Evolutionary conservation across 2,329 filamentous ascomycete species (phyloP).

Genomic region (Xylaria sp.): DNA sequence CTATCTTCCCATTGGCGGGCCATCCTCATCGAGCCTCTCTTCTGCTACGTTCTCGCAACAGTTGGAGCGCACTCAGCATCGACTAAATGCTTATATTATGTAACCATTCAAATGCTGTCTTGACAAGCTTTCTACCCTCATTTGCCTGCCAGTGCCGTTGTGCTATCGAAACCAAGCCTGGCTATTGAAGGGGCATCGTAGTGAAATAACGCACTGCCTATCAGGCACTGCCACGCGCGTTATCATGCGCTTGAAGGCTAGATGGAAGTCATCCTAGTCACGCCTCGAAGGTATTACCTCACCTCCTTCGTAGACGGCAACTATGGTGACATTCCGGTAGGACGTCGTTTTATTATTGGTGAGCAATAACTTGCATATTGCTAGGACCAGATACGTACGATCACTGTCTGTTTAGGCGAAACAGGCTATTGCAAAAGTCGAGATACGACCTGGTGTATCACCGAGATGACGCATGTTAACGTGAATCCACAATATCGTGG

Average conservation of each 20-base stretch:
- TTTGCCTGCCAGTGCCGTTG: conserved; percentile 11
- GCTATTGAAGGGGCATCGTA: conserved; percentile 8
- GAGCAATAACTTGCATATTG: conserved; percentile 11
- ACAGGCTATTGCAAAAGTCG: conserved; percentile 22
- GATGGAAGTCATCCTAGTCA: conserved; percentile 15
- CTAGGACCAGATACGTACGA: conserved; percentile 3
- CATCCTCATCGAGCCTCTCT: conserved; percentile 1
- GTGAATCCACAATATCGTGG: conserved; percentile 12
- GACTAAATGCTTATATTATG: conserved; percentile 6
- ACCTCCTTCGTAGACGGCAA: conserved; percentile 13
- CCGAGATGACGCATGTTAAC: conserved; percentile 13
- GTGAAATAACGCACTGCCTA: conserved; percentile 28
- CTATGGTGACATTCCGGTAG: conserved; percentile 27
- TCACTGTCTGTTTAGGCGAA: not conserved
- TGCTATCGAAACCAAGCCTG: conserved; percentile 8
- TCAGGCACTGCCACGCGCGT: conserved; percentile 32
- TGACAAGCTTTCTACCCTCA: conserved; percentile 5
- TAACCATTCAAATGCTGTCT: conserved; percentile 9
- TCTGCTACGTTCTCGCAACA: not conserved
- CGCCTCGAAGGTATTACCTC: conserved; percentile 12
- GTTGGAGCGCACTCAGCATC: not conserved
- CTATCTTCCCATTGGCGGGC: conserved; percentile 4
- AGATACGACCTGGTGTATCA: conserved; percentile 9
- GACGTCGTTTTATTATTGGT: conserved; percentile 6
- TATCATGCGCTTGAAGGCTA: conserved; percentile 17